These are phyloP conservation scores for Ascodesmis nigricans DNA, from an alignment of 495 filamentous ascomycete genomes.

Conservation along the genomic window DNA sequence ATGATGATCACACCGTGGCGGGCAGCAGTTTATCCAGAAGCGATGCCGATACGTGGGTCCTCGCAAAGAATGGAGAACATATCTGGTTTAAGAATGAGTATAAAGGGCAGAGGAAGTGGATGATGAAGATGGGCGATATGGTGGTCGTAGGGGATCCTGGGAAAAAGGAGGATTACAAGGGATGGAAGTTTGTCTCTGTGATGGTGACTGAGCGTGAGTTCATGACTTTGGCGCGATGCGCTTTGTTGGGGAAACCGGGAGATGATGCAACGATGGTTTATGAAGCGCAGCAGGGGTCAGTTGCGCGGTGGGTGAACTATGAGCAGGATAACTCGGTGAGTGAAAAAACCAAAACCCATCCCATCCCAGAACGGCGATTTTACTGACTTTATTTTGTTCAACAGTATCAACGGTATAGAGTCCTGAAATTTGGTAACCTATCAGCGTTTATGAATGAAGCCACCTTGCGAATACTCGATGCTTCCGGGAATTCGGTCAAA, in stretches of 20 bases:
- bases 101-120: background rate
- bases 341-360: no score
- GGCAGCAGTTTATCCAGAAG: background rate
- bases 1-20: background rate
- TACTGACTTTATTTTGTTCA: no score
- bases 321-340: no score
- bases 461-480: background rate
- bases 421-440: background rate
- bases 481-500: background rate
- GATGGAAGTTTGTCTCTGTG: background rate
- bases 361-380: no score
- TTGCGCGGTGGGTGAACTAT: no score
- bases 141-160: background rate
- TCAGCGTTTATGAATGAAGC: background rate
- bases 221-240: background rate
- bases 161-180: background rate
- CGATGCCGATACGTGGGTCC: background rate
- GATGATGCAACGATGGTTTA: background rate
- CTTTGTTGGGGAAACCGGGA: background rate
- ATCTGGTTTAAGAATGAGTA: background rate
- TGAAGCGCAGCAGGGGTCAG: no score
- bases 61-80: background rate
- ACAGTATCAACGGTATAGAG: background rate
- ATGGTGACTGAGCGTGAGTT: background rate
- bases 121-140: background rate